Conservation (phyloP, 345 rosid genomes). For the Moricandia moricandioides region DNA sequence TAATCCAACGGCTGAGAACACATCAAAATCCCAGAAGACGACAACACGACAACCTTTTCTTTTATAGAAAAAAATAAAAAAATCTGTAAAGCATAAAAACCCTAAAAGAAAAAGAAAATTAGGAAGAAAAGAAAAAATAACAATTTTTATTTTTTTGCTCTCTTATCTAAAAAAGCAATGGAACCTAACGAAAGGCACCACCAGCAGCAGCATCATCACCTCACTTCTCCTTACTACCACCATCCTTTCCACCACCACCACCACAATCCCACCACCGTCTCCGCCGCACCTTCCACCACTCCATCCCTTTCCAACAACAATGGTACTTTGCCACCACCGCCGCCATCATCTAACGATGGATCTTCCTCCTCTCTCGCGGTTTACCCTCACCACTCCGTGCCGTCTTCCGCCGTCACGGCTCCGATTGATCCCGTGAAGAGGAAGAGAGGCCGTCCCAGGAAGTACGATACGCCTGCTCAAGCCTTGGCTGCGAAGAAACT, state of each 20-base stretch:
- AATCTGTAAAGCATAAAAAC: slow-evolving; percentile 25
- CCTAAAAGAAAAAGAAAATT: slow-evolving; percentile 26
- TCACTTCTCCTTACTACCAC: slow-evolving; percentile 45
- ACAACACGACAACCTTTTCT: slow-evolving; percentile 20
- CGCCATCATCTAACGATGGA: slow-evolving; percentile 31
- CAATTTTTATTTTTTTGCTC: slow-evolving; percentile 30
- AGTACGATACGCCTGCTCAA: slow-evolving; percentile 91
- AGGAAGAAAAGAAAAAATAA: slow-evolving; percentile 15
- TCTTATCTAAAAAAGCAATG: slow-evolving; percentile 44
- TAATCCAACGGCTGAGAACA: slow-evolving; percentile 23
- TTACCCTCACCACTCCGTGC: slow-evolving; percentile 65
- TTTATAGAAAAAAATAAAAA: background rate
- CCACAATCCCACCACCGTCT: slow-evolving; percentile 38
- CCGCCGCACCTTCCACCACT: slow-evolving; percentile 34
- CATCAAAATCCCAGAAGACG: slow-evolving; percentile 23
- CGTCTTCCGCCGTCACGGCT: slow-evolving; percentile 60
- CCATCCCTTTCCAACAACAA: slow-evolving; percentile 46
- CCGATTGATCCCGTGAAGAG: slow-evolving; percentile 60
- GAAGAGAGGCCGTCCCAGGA: slow-evolving; percentile 93
- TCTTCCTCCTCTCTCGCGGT: slow-evolving; percentile 36
- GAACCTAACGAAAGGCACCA: slow-evolving; percentile 62
- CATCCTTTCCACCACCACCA: slow-evolving; percentile 19
- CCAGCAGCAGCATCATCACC: slow-evolving; percentile 42
- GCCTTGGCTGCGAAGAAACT: slow-evolving; percentile 87
- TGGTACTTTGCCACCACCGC: slow-evolving; percentile 57